Evolutionary conservation across 768 basidiomycete genomes (phyloP).

Genomic region (Scleroderma citrinum): DNA sequence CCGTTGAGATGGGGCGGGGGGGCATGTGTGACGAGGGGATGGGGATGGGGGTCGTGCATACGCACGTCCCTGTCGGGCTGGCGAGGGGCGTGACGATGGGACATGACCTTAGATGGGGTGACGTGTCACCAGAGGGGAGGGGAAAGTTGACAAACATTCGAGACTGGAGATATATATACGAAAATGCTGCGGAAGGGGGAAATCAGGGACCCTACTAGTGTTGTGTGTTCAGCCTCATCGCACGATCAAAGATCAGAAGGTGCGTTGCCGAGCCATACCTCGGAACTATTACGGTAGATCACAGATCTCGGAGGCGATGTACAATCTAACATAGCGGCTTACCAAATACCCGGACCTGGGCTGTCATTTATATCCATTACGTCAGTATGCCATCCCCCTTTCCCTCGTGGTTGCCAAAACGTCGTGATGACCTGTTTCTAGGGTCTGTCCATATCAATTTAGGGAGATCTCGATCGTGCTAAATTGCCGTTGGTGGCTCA

Average conservation of each 20-base stretch:
- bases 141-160: conserved; percentile 40
- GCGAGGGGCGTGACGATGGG: conserved; percentile 56
- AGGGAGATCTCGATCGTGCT: too few species aligned
- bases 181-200: conserved; percentile 36
- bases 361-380: conserved; percentile 13
- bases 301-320: conserved; percentile 9
- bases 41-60: conserved; percentile 50
- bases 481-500: too few species aligned
- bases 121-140: conserved; percentile 34
- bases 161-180: conserved; percentile 56
- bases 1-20: conserved; percentile 52
- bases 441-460: too few species aligned
- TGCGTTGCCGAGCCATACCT: not conserved
- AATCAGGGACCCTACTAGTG: conserved; percentile 34
- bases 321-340: conserved; percentile 1
- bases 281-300: conserved; percentile 28
- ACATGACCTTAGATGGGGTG: conserved; percentile 44
- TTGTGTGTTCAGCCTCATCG: not conserved
- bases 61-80: conserved; percentile 56
- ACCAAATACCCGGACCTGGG: conserved; percentile 16
- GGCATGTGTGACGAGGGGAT: conserved; percentile 17
- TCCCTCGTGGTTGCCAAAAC: too few species aligned
- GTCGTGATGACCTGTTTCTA: conserved; percentile 5
- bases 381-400: too few species aligned
- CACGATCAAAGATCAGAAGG: too few species aligned